A percentile compares a stretch with the other conserved stretches of the same genome.
phyloP scores from a whole-genome alignment of 352 stramenopile genomes.

The Phytophthora rubi region DNA sequence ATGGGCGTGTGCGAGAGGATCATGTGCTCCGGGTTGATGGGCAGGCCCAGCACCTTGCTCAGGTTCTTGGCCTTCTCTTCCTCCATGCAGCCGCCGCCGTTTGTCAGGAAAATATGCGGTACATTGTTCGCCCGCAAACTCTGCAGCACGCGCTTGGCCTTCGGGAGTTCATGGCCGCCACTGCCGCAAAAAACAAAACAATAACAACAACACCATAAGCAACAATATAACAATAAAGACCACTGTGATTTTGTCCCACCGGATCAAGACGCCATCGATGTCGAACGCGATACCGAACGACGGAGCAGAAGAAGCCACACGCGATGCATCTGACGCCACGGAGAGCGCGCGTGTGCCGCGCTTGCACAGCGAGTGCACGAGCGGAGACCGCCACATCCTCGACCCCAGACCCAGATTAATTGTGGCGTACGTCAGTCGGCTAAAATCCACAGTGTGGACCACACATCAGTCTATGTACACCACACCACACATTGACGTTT shows the following conservation, averaged over 20 bases:
- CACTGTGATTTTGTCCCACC: slow-evolving; percentile 38
- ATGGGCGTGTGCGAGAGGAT: slow-evolving; percentile 92
- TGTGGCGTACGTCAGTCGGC: not conserved
- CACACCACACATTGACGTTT: slow-evolving; percentile 9
- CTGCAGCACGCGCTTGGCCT: slow-evolving; percentile 70
- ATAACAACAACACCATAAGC: slow-evolving; percentile 7
- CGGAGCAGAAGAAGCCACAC: slow-evolving; percentile 4
- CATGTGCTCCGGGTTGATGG: slow-evolving; percentile 80
- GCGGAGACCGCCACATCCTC: slow-evolving; percentile 29
- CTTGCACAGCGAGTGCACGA: slow-evolving; percentile 10
- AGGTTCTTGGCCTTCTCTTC: slow-evolving; percentile 82
- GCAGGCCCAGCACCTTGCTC: slow-evolving; percentile 58
- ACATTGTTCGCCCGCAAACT: slow-evolving; percentile 68
- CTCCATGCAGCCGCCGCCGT: slow-evolving; percentile 90
- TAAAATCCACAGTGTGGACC: not conserved
- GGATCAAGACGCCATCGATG: slow-evolving; percentile 92
- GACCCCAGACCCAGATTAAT: not conserved
- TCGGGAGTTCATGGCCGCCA: slow-evolving; percentile 73
- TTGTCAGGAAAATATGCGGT: slow-evolving; percentile 92
- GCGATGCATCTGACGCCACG: not conserved
- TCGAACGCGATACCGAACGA: slow-evolving; percentile 91
- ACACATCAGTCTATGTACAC: not conserved
- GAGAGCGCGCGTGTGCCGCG: slow-evolving; percentile 22
- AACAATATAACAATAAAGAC: slow-evolving; percentile 2
- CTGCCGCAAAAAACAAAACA: slow-evolving; percentile 23